Base-by-base conservation (phyloP, 2,329 filamentous ascomycete species). In the Aureobasidium namibiae region DNA sequence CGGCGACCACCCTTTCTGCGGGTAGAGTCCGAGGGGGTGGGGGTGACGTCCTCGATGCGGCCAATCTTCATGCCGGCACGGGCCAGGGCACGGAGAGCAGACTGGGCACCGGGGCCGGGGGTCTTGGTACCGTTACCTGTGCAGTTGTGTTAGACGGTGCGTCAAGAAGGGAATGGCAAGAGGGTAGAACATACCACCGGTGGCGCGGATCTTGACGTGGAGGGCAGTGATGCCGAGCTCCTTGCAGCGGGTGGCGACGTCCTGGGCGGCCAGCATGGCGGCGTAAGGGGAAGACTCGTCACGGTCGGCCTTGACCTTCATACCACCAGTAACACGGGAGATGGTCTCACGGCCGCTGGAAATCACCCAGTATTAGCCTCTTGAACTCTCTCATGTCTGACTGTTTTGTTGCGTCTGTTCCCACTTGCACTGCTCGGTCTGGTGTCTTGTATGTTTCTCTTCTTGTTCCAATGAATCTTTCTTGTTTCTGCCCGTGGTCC, bases 281-380 rank as follows among this genome's bases (percentile, higher is more conserved):
- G 94, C 94, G 85, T 99, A 99, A 73, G 94, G 94, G 70, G 94
- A 97, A 74, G 92, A 97, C 85, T 99, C 94, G 82, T 99, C 94
- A 85, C 94, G 92, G 76, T 99, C 92, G 80, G 92, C 92, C 89
- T 99, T 99, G 86, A 99, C 94, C 86, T 99, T 99, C 94, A 99
- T 99, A 76, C 95, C 95, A 83, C 95, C 94, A 73, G 95, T 99
- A 71, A 99, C 92, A 90, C 94, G 92, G 86, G 86, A 90, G 83
- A 99, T 96, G 82, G 95, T 99, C 89, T 99, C 94, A 81, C 94
- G 94, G 82, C 94, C 94, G 82, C 90, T 95, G 82, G 77, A 83
- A 48, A 85, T 84, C 81, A 85, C 80, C 80, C 81, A 83, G 77
- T 74, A 77, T 87, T 80, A 87, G 84, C 80, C 79, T 80, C 42